These are phyloP conservation scores for Brettanomyces nanus DNA, from an alignment of 805 yeast genomes.

Conservation along the genomic window DNA sequence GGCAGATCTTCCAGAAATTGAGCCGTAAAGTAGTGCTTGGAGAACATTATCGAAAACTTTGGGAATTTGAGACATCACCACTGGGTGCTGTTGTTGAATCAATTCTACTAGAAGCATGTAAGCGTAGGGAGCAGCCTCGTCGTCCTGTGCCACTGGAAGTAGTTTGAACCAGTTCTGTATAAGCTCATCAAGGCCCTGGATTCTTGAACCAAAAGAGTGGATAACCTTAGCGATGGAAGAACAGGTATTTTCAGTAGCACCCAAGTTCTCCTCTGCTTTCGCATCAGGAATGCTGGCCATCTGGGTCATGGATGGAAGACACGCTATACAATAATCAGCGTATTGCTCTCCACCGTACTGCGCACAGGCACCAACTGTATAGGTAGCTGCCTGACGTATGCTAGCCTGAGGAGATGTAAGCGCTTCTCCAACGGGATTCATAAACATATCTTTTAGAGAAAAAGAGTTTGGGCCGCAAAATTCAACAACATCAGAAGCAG, in stretches of 20 bases:
- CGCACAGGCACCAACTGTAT: conserved; percentile 79
- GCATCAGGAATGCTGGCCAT: conserved; percentile 74
- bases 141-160: conserved; percentile 77
- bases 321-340: conserved; percentile 53
- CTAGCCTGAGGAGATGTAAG: conserved; percentile 59
- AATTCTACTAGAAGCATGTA: conserved; percentile 69
- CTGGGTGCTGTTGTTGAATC: conserved; percentile 58
- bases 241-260: conserved; percentile 81
- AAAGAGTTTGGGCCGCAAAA: conserved; percentile 64
- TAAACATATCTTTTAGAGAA: conserved; percentile 56
- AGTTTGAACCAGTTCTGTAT: conserved; percentile 71
- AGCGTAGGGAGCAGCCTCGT: conserved; percentile 80
- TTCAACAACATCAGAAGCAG: conserved; percentile 75
- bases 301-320: conserved; percentile 69
- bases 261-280: conserved; percentile 72
- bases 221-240: conserved; percentile 80
- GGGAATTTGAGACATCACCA: conserved; percentile 44
- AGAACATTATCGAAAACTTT: conserved; percentile 60
- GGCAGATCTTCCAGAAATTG: conserved; percentile 67
- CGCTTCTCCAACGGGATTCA: conserved; percentile 56
- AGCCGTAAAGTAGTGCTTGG: conserved; percentile 61
- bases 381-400: conserved; percentile 82
- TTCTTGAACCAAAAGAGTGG: conserved; percentile 46
- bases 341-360: conserved; percentile 65
- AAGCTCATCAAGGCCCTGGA: conserved; percentile 57